Evolutionary conservation across 106 monocot species (phyloP), one percentile per base, ranked within the genome.

Genomic region (Dioscorea dumetorum): DNA sequence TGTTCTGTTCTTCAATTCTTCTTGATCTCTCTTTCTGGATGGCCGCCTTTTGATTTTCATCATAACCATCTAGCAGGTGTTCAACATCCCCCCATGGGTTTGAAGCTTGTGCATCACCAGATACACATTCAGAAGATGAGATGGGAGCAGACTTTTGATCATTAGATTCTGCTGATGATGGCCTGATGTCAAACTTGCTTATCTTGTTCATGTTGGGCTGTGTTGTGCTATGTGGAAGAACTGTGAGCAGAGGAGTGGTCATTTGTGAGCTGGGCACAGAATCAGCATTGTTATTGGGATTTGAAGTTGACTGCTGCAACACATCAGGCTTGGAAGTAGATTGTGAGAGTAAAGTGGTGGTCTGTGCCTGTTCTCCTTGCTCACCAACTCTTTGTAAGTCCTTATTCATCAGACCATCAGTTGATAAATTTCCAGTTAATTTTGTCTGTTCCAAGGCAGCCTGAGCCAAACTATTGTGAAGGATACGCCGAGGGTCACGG

Each of bases 21-120:
- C 93, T 93, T 54, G 93, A 66, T 67, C 99, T 90, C 79, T 99
- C 99, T 72, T 67, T 90, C 69, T 99, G 92, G 19, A 99, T 90
- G 68, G 79, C 82, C 48, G 83, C 89, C 68, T 81, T 99, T 67
- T 92, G 85, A 41, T 83, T 64, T 33, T 99, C 87, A 81, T 99
- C 89, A 70, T 93, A 99, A 15, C 99, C 99, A 78, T 83, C 87
- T 51, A 99, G 71, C 51, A 99, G 75, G 83, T 93, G 86, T 51
- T 90, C 90, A 20, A 93, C 78, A 75, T 90, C 84, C 18, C 90
- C 90, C 84, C 84, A 92, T 32, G 80, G 82, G 60, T 76, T 73
- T 22, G 67, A 22, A 49, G 58, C 50, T 7, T 77, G 66, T 60
- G 79, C 51, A 20, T 64, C 48, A 61, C 23, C 62, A 72, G 48